Evolutionary conservation across 148 eudicot species (phyloP), one percentile per base, ranked within the genome.

Genomic region (Rhododendron ferrugineum): DNA sequence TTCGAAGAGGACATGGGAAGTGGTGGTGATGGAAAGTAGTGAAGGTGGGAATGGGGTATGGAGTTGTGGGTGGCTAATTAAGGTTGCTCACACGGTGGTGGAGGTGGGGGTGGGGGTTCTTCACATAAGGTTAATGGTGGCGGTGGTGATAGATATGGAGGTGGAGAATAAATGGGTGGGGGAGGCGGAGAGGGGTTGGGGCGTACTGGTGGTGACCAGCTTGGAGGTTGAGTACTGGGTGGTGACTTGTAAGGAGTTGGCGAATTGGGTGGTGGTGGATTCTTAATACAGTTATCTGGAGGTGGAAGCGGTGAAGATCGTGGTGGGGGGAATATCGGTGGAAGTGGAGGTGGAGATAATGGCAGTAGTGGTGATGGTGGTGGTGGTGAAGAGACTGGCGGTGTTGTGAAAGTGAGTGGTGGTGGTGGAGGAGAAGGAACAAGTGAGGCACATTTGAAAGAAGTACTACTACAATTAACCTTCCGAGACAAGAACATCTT

Each of bases 401-500:
- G 34, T 1, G 84, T 13, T 40, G 84, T 68, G 5, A 28, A 36
- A 14, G 49, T 54, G 60, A 13, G 49, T 14, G 70, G 34, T 22
- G 70, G 34, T 22, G 85, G 34, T 14, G 81, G 86, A 11, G 81
- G 72, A 30, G 66, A 11, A 37, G 54, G 78, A 49, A 1, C 37
- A 13, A 6, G 58, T n/a, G 75, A 18, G 11, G 54, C 62, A 83
- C 85, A 86, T 37, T 40, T 66, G 30, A 86, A 82, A 36, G 78
- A 68, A 30, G 32, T 75, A 40, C 44, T 40, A 40, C 44, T 40
- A 77, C 88, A 86, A 28, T 83, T 28, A 5, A 83, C 54, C 37
- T 14, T 20, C 6, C 85, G 64, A 76, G 88, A 76, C 64, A 86
- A 64, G 75, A 82, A 60, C 78, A 86, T 16, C 68, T 76, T 82